These are phyloP conservation scores for Ganoderma multipileum DNA, from an alignment of 1,284 basidiomycete species.

Conservation along the genomic window DNA sequence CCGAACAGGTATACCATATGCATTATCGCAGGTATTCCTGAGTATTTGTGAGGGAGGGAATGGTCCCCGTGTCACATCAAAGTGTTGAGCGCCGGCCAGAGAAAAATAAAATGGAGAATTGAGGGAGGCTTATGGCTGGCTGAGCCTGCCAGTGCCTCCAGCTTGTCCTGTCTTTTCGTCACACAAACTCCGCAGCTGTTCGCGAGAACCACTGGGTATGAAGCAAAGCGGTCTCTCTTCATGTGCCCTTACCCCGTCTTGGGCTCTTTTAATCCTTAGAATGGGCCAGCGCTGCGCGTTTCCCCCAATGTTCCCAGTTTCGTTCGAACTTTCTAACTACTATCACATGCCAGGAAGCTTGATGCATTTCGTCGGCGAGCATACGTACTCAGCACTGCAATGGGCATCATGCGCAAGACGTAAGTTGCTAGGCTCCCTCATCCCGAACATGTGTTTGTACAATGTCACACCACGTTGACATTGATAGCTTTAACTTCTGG, in stretches of 20 bases:
- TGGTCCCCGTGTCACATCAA: too few species aligned
- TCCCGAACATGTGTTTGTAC: background rate
- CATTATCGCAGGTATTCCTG: too few species aligned
- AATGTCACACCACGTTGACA: background rate
- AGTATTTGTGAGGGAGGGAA: too few species aligned
- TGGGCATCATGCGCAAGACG: background rate
- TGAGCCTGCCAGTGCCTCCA: too few species aligned
- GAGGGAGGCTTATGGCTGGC: too few species aligned
- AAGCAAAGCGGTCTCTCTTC: background rate
- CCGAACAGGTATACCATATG: too few species aligned
- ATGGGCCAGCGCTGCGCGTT: background rate
- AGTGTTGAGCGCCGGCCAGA: too few species aligned
- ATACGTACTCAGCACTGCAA: background rate
- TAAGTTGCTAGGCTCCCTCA: background rate
- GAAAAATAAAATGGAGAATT: too few species aligned
- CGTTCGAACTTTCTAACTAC: background rate
- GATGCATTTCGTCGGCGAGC: background rate
- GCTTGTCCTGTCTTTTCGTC: too few species aligned
- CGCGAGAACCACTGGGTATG: too few species aligned
- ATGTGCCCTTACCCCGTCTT: background rate
- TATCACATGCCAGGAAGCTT: background rate
- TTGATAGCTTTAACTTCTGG: background rate
- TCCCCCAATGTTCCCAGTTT: background rate
- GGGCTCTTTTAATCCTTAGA: background rate
- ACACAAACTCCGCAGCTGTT: too few species aligned